Percentiles rank a stretch among this genome's conserved stretches.
Conservation (phyloP, 768 basidiomycete genomes). For the Collybia sordida region DNA sequence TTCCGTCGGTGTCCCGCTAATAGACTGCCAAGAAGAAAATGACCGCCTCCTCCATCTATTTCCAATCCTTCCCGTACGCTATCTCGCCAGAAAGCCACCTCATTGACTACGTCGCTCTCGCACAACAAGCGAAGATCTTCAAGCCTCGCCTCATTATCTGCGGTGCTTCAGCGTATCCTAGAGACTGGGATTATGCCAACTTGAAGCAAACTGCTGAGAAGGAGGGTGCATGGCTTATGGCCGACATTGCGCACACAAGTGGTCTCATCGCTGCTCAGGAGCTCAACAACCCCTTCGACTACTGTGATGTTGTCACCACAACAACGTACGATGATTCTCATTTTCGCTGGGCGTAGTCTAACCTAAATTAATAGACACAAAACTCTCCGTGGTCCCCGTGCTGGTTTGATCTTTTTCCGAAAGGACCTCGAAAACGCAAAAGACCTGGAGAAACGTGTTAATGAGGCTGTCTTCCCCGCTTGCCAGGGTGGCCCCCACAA, state of each 20-base stretch:
- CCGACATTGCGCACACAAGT: conserved; percentile 96
- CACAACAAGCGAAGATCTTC: conserved; percentile 88
- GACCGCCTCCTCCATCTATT: conserved; percentile 99
- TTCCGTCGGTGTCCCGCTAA: background rate
- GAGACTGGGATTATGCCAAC: conserved; percentile 93
- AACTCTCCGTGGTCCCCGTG: conserved; percentile 96
- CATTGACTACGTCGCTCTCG: conserved; percentile 83
- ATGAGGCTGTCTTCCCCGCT: conserved; percentile 98
- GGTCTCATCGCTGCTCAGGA: conserved; percentile 93
- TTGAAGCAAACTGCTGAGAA: conserved; percentile 80
- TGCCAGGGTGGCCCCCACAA: conserved; percentile 99
- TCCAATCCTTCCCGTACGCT: conserved; percentile 95
- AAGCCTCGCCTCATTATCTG: conserved; percentile 95
- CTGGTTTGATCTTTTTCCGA: conserved; percentile 98
- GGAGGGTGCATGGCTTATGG: conserved; percentile 92
- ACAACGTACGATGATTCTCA: conserved; percentile 66
- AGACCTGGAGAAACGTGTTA: conserved; percentile 95
- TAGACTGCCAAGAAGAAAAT: conserved; percentile 99
- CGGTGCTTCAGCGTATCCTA: conserved; percentile 97
- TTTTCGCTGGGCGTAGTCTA: background rate
- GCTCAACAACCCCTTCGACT: conserved; percentile 88
- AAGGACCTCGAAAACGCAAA: conserved; percentile 79
- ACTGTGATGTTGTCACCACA: conserved; percentile 97
- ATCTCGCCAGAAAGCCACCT: conserved; percentile 82
- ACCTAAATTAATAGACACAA: conserved; percentile 68